Conservation (phyloP, 352 stramenopile species). For the Phytopythium helicoides region DNA sequence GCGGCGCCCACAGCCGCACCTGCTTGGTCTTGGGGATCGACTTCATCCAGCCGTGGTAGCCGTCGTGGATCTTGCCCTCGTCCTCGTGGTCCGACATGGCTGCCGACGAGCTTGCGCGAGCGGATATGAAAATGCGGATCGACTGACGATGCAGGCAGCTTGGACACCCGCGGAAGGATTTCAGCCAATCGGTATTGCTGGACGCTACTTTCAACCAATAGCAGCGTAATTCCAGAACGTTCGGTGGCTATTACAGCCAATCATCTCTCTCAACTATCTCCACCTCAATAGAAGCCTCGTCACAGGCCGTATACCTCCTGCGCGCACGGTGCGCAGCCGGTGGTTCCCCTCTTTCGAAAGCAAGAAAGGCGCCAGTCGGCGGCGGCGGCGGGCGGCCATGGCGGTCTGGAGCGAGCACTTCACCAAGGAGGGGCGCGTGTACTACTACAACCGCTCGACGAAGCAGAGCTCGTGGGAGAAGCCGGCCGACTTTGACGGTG, state of each 20-base stretch:
- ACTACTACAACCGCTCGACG: slow-evolving; percentile 88
- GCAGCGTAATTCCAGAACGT: neutral
- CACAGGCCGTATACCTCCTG: too few species aligned
- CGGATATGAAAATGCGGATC: neutral
- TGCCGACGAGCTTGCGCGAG: neutral
- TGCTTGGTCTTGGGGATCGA: slow-evolving; percentile 78
- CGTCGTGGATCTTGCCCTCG: slow-evolving; percentile 57
- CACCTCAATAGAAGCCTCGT: too few species aligned
- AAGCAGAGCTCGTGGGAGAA: slow-evolving; percentile 89
- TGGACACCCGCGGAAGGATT: neutral
- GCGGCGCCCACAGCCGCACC: too few species aligned
- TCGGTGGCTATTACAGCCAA: too few species aligned
- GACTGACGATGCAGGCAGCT: too few species aligned
- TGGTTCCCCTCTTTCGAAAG: neutral
- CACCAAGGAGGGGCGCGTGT: slow-evolving; percentile 82
- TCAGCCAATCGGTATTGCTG: neutral
- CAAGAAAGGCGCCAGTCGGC: neutral
- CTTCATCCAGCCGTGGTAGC: slow-evolving; percentile 89
- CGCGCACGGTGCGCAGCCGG: too few species aligned
- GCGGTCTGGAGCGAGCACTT: slow-evolving; percentile 81
- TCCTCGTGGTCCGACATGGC: slow-evolving; percentile 32
- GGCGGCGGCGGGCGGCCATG: slow-evolving; percentile 16
- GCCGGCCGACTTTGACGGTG: slow-evolving; percentile 70
- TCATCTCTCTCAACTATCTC: too few species aligned
- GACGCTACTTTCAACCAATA: neutral